Conservation (phyloP, 257 asterid genomes). For the Craterostigma plantagineum region DNA sequence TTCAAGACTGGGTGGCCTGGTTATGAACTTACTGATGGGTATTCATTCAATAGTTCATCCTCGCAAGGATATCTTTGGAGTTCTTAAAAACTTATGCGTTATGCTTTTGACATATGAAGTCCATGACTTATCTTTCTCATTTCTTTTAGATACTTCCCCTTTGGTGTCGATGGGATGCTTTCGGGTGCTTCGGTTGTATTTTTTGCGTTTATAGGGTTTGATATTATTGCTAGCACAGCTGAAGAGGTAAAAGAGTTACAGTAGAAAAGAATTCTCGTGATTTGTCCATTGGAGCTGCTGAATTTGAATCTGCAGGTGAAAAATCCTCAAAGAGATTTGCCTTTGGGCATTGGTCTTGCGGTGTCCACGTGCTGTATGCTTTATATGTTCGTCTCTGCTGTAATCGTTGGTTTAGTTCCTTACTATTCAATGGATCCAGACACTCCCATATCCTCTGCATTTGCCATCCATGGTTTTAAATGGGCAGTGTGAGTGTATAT, state of each 20-base stretch:
- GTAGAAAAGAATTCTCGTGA: too few species aligned
- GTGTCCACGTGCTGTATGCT: conserved; percentile 63
- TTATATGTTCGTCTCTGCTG: conserved; percentile 92
- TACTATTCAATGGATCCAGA: conserved; percentile 90
- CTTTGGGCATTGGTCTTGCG: conserved; percentile 82
- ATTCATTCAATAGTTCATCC: neutral
- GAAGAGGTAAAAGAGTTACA: neutral
- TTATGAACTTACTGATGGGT: conserved; percentile 1
- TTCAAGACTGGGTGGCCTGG: conserved; percentile 1
- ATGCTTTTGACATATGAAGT: neutral
- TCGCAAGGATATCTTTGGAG: neutral
- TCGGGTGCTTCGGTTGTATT: neutral
- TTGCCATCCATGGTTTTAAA: conserved; percentile 44
- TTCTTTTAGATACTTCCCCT: conserved; percentile 1
- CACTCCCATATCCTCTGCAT: conserved; percentile 97
- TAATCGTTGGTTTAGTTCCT: conserved; percentile 88
- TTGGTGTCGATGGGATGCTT: neutral
- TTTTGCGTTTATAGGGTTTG: neutral
- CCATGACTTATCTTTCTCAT: neutral
- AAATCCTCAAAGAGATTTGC: conserved; percentile 89
- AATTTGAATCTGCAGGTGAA: conserved; percentile 38
- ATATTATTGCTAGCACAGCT: neutral
- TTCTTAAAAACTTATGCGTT: neutral
- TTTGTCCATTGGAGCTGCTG: too few species aligned
- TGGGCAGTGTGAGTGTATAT: conserved; percentile 92